Percentiles rank a stretch among this genome's conserved stretches.
These are phyloP conservation scores for Mortierella sp. DNA, from an alignment of 371 early-diverging fungal genomes.

Conservation along the genomic window DNA sequence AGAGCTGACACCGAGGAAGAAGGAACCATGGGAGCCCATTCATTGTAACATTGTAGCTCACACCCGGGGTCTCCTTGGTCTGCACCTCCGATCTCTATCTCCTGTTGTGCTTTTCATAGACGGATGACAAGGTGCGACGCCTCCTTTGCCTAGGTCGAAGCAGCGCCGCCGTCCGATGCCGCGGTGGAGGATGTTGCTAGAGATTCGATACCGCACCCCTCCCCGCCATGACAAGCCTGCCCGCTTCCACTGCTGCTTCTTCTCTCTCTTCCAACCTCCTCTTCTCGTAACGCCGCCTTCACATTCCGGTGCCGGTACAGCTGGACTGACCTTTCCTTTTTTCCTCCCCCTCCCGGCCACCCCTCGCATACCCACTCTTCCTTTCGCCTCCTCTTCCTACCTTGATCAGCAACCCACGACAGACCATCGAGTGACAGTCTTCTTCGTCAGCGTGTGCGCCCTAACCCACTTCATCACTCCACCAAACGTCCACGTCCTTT, in stretches of 20 bases:
- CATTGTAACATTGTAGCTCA: no score
- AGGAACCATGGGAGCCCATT: not conserved
- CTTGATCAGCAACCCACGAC: not conserved
- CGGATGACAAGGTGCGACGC: no score
- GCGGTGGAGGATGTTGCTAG: constrained; percentile 1
- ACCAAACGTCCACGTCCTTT: not conserved
- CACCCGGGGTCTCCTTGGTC: not conserved
- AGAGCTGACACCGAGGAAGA: constrained; percentile 6
- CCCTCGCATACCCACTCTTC: not conserved
- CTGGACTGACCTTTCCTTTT: constrained; percentile 35
- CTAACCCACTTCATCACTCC: no score
- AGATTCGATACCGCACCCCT: not conserved
- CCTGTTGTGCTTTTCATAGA: constrained; percentile 9
- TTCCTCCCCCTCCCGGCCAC: not conserved
- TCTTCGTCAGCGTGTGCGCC: no score
- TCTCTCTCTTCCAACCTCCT: not conserved
- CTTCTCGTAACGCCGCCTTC: not conserved
- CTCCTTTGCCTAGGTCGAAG: constrained; percentile 10
- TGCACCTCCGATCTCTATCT: not conserved
- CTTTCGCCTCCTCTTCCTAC: not conserved
- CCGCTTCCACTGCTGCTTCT: not conserved
- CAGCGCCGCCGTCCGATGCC: not conserved
- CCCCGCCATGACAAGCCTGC: not conserved
- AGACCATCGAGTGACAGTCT: not conserved
- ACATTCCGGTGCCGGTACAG: constrained; percentile 13